Percentiles rank a stretch among this genome's conserved stretches.
Evolutionary conservation across 2,329 filamentous ascomycete species (phyloP).

Genomic region (Teratosphaeria zuluensis): DNA sequence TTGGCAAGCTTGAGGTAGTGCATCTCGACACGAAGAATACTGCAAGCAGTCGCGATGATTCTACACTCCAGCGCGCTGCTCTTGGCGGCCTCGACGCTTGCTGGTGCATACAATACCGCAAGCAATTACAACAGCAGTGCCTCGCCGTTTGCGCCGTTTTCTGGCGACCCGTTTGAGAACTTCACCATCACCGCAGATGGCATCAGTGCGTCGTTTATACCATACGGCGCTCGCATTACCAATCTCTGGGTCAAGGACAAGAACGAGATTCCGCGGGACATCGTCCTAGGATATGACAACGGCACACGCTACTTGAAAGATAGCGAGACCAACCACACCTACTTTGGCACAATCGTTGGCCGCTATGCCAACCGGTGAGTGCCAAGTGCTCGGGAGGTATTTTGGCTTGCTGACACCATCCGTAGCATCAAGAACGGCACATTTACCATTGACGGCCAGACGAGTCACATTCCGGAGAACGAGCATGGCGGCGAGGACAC

Average conservation of each 20-base stretch:
- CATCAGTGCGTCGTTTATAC: slow-evolving; percentile 23
- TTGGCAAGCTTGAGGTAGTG: neutral
- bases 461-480: slow-evolving; percentile 41
- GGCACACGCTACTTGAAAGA: slow-evolving; percentile 31
- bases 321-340: slow-evolving; percentile 40
- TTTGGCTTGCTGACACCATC: slow-evolving; percentile 10
- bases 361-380: slow-evolving; percentile 40
- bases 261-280: slow-evolving; percentile 35
- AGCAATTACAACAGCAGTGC: slow-evolving; percentile 4
- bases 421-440: slow-evolving; percentile 45
- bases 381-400: neutral
- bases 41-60: slow-evolving; percentile 7
- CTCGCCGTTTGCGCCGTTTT: slow-evolving; percentile 17
- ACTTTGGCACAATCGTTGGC: slow-evolving; percentile 54
- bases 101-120: slow-evolving; percentile 11
- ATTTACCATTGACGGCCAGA: slow-evolving; percentile 39
- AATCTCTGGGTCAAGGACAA: slow-evolving; percentile 21
- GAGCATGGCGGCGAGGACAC: slow-evolving; percentile 43
- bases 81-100: slow-evolving; percentile 12
- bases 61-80: slow-evolving; percentile 10
- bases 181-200: slow-evolving; percentile 17
- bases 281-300: slow-evolving; percentile 43
- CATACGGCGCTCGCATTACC: slow-evolving; percentile 22
- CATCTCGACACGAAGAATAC: neutral
- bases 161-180: slow-evolving; percentile 19